Conservation (phyloP, 768 basidiomycete genomes). For the Chlorophyllum brunneum region DNA sequence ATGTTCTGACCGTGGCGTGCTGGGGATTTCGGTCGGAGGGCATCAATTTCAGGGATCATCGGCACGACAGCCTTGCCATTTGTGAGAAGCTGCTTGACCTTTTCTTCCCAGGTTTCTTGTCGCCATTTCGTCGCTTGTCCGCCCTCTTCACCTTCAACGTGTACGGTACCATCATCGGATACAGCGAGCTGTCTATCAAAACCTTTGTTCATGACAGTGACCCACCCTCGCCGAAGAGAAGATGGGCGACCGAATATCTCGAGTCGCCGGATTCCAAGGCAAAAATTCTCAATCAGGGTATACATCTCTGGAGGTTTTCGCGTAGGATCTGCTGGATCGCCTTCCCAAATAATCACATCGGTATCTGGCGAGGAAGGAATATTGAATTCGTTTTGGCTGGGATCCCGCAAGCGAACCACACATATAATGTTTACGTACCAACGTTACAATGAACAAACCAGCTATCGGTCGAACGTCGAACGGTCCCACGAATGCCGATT, state of each 20-base stretch:
- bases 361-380: constrained; percentile 55
- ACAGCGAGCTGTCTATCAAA: constrained; percentile 50
- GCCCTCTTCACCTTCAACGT: constrained; percentile 38
- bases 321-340: constrained; percentile 78
- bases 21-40: constrained; percentile 83
- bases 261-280: constrained; percentile 86
- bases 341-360: constrained; percentile 96
- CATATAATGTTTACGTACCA: constrained; percentile 50
- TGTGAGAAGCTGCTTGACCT: constrained; percentile 50
- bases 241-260: constrained; percentile 82
- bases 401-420: neutral
- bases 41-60: constrained; percentile 76
- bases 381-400: neutral
- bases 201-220: constrained; percentile 71
- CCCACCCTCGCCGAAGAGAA: constrained; percentile 84
- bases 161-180: constrained; percentile 27
- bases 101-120: constrained; percentile 61
- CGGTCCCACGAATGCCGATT: constrained; percentile 96
- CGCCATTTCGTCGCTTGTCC: constrained; percentile 51
- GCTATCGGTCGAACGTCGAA: constrained; percentile 88
- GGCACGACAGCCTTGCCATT: constrained; percentile 64
- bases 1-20: constrained; percentile 23
- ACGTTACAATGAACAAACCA: constrained; percentile 99
- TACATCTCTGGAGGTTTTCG: constrained; percentile 95
- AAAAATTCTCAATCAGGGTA: constrained; percentile 95